Evolutionary conservation across 768 basidiomycete species (phyloP), one percentile per base, ranked within the genome.

Genomic region (Xerocomellus intermedius): DNA sequence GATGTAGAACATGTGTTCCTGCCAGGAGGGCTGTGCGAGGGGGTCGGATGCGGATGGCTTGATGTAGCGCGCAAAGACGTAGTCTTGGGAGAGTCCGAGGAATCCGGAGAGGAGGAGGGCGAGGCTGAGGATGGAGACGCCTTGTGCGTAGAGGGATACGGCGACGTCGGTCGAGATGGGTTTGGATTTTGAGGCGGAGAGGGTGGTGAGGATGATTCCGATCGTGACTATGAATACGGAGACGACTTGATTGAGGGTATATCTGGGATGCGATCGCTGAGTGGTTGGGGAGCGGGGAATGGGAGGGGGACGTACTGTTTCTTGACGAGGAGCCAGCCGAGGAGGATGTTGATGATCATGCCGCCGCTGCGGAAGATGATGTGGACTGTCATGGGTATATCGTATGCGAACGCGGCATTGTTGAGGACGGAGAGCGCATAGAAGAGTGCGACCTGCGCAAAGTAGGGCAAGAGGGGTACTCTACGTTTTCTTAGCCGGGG

Each of bases 351-450:
- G 28, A 94, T 77, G 32, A 92, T 82, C 51, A 96, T 75, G 0
- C 94, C 94, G 0, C 90, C 94, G 61, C 90, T 92, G 39, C 94
- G 81, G 66, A 96, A 96, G 56, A 98, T 89, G 69, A 98, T 96
- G 72, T 98, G 94, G 2, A 98, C 87, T 0, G 90, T 74, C 84
- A 97, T 93, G 21, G 95, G 94, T 55, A 97, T 87, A 38, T 79
- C 72, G 67, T 87, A 94, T 7, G 80, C 88, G 65, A 98, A 96
- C 1, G 92, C 94, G n/a, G 81, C 83, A 73, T 95, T 97, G 70
- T 97, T 98, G 60, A 98, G 75, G 56, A 89, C 67, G 7, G 91
- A 94, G 48, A 93, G 78, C 5, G 79, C 69, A 56, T 89, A 87
- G 73, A 95, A 95, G 35, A 98, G 76, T 1, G 78, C 77, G 44